These are phyloP conservation scores for Rhizophagus clarus DNA, from an alignment of 192 early-diverging fungal species.

Conservation along the genomic window DNA sequence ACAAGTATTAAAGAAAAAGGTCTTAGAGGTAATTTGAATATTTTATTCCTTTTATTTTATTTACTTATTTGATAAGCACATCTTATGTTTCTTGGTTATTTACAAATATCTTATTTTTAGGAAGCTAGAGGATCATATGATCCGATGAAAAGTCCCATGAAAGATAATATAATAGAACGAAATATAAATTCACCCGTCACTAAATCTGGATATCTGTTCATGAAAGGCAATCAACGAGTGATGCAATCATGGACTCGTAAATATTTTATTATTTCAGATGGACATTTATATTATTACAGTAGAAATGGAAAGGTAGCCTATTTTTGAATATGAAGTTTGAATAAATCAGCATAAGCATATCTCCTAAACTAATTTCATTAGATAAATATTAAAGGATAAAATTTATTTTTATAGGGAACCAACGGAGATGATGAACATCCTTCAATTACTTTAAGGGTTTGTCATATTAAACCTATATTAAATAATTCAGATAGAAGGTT, in stretches of 20 bases:
- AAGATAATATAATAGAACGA: slow-evolving; percentile 43
- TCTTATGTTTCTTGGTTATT: not conserved
- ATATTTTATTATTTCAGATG: slow-evolving; percentile 73
- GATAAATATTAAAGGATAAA: no score
- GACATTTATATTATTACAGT: slow-evolving; percentile 52
- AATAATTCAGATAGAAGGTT: slow-evolving; percentile 69
- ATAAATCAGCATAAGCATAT: no score
- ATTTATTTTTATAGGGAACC: slow-evolving; percentile 38
- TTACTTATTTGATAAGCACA: not conserved
- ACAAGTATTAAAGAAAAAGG: slow-evolving; percentile 13
- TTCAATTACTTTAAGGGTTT: slow-evolving; percentile 71
- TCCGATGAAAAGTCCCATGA: slow-evolving; percentile 29
- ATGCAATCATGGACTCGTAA: slow-evolving; percentile 79
- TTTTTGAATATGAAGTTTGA: not conserved
- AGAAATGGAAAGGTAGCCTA: slow-evolving; percentile 40
- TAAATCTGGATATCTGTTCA: slow-evolving; percentile 79
- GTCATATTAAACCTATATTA: slow-evolving; percentile 64
- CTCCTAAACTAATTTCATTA: not conserved
- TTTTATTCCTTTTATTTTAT: not conserved
- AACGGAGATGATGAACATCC: slow-evolving; percentile 60
- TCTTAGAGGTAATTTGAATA: slow-evolving; percentile 7
- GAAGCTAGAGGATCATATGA: slow-evolving; percentile 24
- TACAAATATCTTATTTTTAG: not conserved
- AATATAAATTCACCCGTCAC: slow-evolving; percentile 44
- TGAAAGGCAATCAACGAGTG: slow-evolving; percentile 72